Evolutionary conservation across 768 basidiomycete species (phyloP).

Genomic region (Suillus ampliporus): DNA sequence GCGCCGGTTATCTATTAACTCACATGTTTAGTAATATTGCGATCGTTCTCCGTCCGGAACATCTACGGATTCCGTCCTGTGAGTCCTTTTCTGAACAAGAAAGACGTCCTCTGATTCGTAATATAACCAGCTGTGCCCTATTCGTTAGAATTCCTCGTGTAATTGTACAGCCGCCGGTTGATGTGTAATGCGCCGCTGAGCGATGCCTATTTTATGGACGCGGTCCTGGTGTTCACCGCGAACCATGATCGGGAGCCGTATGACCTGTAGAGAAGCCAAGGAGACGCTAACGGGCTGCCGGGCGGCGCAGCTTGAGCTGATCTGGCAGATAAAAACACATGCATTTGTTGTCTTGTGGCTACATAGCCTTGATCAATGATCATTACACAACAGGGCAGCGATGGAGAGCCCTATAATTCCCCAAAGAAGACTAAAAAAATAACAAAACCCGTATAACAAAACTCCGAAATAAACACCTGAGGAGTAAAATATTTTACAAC

Average conservation of each 20-base stretch:
- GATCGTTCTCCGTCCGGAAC: slow-evolving; percentile 24
- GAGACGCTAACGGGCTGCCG: slow-evolving; percentile 9
- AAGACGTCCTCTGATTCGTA: slow-evolving; percentile 14
- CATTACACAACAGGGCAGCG: neutral
- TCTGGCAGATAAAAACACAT: slow-evolving; percentile 9
- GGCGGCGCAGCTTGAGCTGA: neutral
- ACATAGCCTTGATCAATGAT: slow-evolving; percentile 15
- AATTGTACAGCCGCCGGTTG: slow-evolving; percentile 22
- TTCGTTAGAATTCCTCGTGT: slow-evolving; percentile 20
- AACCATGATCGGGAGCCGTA: slow-evolving; percentile 9
- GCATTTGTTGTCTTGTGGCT: slow-evolving; percentile 11
- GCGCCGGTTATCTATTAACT: slow-evolving; percentile 25
- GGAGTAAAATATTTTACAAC: slow-evolving; percentile 38
- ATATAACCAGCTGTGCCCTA: slow-evolving; percentile 29
- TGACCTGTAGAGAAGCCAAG: neutral
- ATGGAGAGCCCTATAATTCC: slow-evolving; percentile 2
- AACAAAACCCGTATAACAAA: slow-evolving; percentile 13
- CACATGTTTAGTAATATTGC: slow-evolving; percentile 20
- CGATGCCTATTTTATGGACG: slow-evolving; percentile 3
- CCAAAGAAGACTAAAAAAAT: slow-evolving; percentile 7
- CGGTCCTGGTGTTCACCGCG: neutral
- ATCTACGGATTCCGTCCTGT: slow-evolving; percentile 20
- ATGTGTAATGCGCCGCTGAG: slow-evolving; percentile 5
- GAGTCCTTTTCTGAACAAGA: slow-evolving; percentile 26
- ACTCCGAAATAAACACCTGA: slow-evolving; percentile 21